A percentile compares a stretch with the other conserved stretches of the same genome.
These are phyloP conservation scores for Piper longum DNA, from an alignment of 164 flowering plant genomes.

Conservation along the genomic window DNA sequence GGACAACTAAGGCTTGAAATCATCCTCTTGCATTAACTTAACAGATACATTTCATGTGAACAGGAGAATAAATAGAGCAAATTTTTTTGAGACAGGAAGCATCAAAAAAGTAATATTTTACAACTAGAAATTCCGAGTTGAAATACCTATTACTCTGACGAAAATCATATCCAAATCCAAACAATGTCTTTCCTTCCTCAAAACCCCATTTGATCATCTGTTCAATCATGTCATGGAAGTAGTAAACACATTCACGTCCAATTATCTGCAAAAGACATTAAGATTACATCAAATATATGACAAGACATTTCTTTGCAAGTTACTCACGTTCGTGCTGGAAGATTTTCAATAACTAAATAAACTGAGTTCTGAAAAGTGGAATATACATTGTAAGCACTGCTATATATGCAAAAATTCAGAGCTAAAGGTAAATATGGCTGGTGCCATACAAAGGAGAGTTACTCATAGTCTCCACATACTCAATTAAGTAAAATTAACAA, in stretches of 20 bases:
- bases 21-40: background rate
- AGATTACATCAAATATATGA: background rate
- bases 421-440: too few species aligned
- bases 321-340: background rate
- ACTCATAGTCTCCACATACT: background rate
- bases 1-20: too few species aligned
- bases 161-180: slow-evolving; percentile 99
- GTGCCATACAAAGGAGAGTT: background rate
- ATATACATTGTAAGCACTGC: background rate
- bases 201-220: slow-evolving; percentile 93
- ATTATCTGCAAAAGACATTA: slow-evolving; percentile 36
- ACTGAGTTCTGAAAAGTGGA: background rate
- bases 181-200: slow-evolving; percentile 86
- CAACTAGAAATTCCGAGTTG: background rate
- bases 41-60: too few species aligned
- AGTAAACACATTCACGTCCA: slow-evolving; percentile 69
- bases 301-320: background rate
- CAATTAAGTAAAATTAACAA: background rate
- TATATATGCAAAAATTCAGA: too few species aligned
- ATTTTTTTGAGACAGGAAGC: background rate
- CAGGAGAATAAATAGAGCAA: background rate
- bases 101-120: background rate
- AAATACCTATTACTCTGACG: slow-evolving; percentile 93
- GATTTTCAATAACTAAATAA: background rate
- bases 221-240: slow-evolving; percentile 95